Conservation (phyloP, 371 early-diverging fungal species). For the Apophysomyces trapeziformis region DNA sequence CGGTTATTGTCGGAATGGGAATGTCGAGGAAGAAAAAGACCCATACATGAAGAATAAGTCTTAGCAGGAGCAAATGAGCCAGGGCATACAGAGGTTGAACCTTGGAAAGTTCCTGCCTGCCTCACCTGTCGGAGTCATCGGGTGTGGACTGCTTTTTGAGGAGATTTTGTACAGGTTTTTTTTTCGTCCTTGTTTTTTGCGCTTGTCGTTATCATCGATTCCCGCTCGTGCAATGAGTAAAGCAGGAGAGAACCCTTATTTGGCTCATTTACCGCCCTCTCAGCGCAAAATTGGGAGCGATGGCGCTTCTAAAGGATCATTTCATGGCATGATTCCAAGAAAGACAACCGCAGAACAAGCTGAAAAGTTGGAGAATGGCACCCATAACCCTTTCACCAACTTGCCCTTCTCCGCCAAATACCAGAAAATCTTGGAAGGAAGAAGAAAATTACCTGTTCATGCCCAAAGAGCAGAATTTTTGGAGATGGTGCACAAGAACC, state of each 20-base stretch:
- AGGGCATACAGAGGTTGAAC: too few species aligned
- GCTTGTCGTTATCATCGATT: background rate
- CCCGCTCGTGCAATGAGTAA: slow-evolving; percentile 24
- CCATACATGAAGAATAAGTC: too few species aligned
- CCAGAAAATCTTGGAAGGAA: slow-evolving; percentile 77
- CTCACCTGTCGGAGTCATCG: too few species aligned
- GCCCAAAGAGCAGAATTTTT: slow-evolving; percentile 88
- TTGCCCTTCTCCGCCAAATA: slow-evolving; percentile 81
- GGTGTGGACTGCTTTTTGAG: too few species aligned
- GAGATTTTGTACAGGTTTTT: background rate
- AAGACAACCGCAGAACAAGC: slow-evolving; percentile 77
- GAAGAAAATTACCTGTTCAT: slow-evolving; percentile 89
- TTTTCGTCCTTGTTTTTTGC: background rate
- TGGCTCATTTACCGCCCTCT: slow-evolving; percentile 58
- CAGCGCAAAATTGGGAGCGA: slow-evolving; percentile 37
- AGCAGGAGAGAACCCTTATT: slow-evolving; percentile 61
- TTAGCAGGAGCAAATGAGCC: too few species aligned
- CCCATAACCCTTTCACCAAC: slow-evolving; percentile 81
- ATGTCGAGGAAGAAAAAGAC: too few species aligned
- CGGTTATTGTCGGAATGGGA: too few species aligned
- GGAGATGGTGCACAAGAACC: slow-evolving; percentile 82
- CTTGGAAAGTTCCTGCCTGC: too few species aligned
- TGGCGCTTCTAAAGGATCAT: slow-evolving; percentile 13
- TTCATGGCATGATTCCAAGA: slow-evolving; percentile 60
- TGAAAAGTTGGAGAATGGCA: slow-evolving; percentile 75